Percentiles rank a stretch among this genome's conserved stretches.
phyloP scores from a whole-genome alignment of 1,284 basidiomycete species.

The Bondarzewia mesenterica region DNA sequence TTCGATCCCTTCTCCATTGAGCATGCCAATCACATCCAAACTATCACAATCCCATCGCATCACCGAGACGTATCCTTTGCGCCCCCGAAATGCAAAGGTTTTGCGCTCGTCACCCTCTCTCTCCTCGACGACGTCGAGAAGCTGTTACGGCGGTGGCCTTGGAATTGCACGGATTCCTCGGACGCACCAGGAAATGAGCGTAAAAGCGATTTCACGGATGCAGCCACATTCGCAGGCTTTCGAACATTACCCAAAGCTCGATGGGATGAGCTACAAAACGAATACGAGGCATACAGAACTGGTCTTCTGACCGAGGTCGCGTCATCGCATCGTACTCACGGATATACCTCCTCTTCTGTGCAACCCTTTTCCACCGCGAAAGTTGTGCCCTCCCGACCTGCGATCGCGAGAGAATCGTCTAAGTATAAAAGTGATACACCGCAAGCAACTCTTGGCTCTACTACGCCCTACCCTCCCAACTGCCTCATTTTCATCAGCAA shows the following conservation, averaged over 20 bases:
- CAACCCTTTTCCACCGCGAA: too few relatives aligned
- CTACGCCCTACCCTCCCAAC: slow-evolving; percentile 45
- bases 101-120: slow-evolving; percentile 56
- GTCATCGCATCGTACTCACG: slow-evolving; percentile 2
- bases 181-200: too few relatives aligned
- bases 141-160: slow-evolving; percentile 50
- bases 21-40: slow-evolving; percentile 31
- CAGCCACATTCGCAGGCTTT: slow-evolving; percentile 31
- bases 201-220: not conserved
- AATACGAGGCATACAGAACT: slow-evolving; percentile 55
- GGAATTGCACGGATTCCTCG: slow-evolving; percentile 34
- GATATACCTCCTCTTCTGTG: not conserved
- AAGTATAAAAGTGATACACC: not conserved
- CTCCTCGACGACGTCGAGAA: slow-evolving; percentile 28
- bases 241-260: slow-evolving; percentile 43
- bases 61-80: slow-evolving; percentile 48
- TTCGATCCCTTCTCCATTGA: slow-evolving; percentile 10
- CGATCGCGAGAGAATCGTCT: not conserved
- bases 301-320: slow-evolving; percentile 39
- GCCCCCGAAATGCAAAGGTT: slow-evolving; percentile 56
- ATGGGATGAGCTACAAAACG: slow-evolving; percentile 55
- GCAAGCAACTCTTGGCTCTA: slow-evolving; percentile 9
- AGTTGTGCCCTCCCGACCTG: not conserved
- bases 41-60: slow-evolving; percentile 48
- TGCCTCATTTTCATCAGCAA: slow-evolving; percentile 66